phyloP scores from a whole-genome alignment of 2,329 filamentous ascomycete genomes.

The Penicillium sp. region DNA sequence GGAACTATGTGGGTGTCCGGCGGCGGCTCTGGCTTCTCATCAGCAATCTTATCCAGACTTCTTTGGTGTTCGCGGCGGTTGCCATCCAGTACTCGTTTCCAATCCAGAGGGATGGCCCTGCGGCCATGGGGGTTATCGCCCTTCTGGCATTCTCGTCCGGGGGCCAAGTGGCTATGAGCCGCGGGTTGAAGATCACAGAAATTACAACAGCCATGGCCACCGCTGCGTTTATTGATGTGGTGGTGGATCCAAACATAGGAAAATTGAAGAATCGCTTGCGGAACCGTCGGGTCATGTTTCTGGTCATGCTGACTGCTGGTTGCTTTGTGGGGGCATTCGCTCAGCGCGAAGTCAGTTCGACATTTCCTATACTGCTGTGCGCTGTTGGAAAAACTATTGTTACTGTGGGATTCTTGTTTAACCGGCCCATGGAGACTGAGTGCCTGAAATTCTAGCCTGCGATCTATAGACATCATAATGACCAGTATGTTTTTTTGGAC shows the following conservation, averaged over 20 bases:
- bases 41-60: conserved; percentile 58
- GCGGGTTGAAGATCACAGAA: conserved; percentile 59
- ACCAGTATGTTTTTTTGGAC: no score
- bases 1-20: conserved; percentile 55
- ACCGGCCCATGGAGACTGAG: conserved; percentile 5
- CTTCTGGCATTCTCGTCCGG: conserved; percentile 60
- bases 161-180: conserved; percentile 60
- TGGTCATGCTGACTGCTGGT: conserved; percentile 17
- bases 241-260: conserved; percentile 58
- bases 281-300: conserved; percentile 18
- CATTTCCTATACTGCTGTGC: conserved; percentile 18
- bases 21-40: conserved; percentile 57
- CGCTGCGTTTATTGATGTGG: conserved; percentile 62
- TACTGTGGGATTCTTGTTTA: conserved; percentile 16
- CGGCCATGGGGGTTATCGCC: conserved; percentile 50
- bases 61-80: conserved; percentile 57
- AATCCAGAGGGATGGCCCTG: conserved; percentile 40
- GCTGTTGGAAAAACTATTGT: conserved; percentile 16
- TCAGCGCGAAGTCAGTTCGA: conserved; percentile 13
- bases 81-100: conserved; percentile 48
- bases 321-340: conserved; percentile 23
- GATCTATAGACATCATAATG: background rate
- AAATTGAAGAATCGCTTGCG: conserved; percentile 51
- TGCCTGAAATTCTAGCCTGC: background rate
- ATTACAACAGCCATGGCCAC: conserved; percentile 68